phyloP scores from a whole-genome alignment of 2,329 filamentous ascomycete genomes.

The Colletotrichum neosansevieriae region DNA sequence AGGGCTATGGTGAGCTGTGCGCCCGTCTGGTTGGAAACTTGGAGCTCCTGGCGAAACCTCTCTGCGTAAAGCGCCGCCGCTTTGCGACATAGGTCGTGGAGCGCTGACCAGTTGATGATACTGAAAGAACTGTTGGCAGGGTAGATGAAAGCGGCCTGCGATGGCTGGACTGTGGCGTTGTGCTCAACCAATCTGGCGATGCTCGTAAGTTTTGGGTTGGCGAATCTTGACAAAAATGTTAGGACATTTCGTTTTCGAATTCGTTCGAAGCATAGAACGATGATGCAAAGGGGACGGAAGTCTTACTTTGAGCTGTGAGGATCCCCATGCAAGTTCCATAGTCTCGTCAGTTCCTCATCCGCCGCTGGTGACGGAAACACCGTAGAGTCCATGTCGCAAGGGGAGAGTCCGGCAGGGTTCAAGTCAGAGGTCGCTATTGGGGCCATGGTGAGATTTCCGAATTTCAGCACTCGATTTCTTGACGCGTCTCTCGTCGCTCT shows the following conservation, averaged over 20 bases:
- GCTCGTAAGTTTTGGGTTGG: slow-evolving; percentile 17
- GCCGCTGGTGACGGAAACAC: slow-evolving; percentile 22
- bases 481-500: too few species aligned
- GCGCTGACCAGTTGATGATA: slow-evolving; percentile 6
- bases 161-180: slow-evolving; percentile 17
- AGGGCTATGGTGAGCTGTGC: slow-evolving; percentile 27
- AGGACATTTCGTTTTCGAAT: not conserved
- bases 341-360: slow-evolving; percentile 6
- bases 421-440: slow-evolving; percentile 24
- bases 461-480: too few species aligned
- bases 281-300: not conserved
- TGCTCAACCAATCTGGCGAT: slow-evolving; percentile 22
- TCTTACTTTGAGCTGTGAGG: slow-evolving; percentile 26
- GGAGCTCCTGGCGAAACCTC: not conserved
- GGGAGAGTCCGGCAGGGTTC: not conserved
- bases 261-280: too few species aligned
- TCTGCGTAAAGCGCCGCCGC: slow-evolving; percentile 6
- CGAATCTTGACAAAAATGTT: not conserved
- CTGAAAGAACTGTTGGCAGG: slow-evolving; percentile 12
- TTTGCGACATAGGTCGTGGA: not conserved
- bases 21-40: not conserved
- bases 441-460: slow-evolving; percentile 7
- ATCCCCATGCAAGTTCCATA: slow-evolving; percentile 27
- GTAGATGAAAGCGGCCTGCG: slow-evolving; percentile 20
- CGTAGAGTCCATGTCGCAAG: not conserved